Evolutionary conservation across 768 basidiomycete genomes (phyloP).

Genomic region (Suillus variegatus): DNA sequence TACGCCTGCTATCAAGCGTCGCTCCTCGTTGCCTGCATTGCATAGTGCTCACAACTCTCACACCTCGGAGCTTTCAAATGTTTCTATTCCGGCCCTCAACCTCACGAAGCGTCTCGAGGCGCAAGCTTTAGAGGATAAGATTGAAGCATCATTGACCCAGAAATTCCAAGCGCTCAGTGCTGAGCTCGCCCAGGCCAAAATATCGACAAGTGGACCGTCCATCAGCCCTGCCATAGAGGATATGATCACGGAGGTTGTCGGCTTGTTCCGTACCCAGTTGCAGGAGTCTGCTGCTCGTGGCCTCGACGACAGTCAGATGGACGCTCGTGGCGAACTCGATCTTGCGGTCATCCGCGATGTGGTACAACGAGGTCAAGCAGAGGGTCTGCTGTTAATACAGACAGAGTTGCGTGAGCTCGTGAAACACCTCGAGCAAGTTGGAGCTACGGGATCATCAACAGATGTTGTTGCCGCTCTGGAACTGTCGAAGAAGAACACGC

Average conservation of each 20-base stretch:
- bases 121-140: constrained; percentile 59
- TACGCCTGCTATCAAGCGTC: constrained; percentile 45
- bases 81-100: constrained; percentile 49
- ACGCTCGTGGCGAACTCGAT: constrained; percentile 77
- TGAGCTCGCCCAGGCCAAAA: constrained; percentile 34
- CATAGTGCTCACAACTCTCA: constrained; percentile 44
- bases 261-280: constrained; percentile 67
- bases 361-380: constrained; percentile 66
- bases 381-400: constrained; percentile 57
- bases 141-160: constrained; percentile 68
- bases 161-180: constrained; percentile 56
- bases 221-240: constrained; percentile 54
- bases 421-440: constrained; percentile 40
- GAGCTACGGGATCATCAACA: constrained; percentile 19
- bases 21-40: constrained; percentile 60
- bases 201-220: constrained; percentile 25
- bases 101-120: constrained; percentile 58
- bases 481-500: constrained; percentile 56
- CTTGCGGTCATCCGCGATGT: constrained; percentile 73
- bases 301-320: constrained; percentile 62
- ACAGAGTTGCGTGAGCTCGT: constrained; percentile 57
- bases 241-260: constrained; percentile 65
- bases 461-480: constrained; percentile 55
- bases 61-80: constrained; percentile 45
- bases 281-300: constrained; percentile 60